A percentile compares a stretch with the other conserved stretches of the same genome.
Evolutionary conservation across 2,329 filamentous ascomycete species (phyloP).

Genomic region (Aspergillus hortae): DNA sequence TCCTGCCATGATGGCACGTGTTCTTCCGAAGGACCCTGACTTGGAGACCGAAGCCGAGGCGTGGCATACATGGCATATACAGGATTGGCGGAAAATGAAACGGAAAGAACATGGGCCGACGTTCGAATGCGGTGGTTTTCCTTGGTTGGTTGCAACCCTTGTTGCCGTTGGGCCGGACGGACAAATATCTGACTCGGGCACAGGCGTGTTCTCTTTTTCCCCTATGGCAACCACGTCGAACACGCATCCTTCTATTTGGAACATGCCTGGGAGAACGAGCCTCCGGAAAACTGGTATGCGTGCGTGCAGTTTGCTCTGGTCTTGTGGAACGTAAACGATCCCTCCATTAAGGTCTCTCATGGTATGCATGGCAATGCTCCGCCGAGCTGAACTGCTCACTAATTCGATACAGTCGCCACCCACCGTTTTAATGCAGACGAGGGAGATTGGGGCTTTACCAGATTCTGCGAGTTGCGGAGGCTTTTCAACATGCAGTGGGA

Average conservation of each 20-base stretch:
- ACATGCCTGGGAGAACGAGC: slow-evolving; percentile 74
- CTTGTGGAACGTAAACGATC: slow-evolving; percentile 89
- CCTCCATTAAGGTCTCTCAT: slow-evolving; percentile 72
- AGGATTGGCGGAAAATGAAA: slow-evolving; percentile 71
- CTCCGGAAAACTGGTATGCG: slow-evolving; percentile 91
- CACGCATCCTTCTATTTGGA: slow-evolving; percentile 94
- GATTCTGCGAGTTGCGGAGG: slow-evolving; percentile 82
- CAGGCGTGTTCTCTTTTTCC: slow-evolving; percentile 93
- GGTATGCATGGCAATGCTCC: slow-evolving; percentile 45
- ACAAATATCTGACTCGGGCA: slow-evolving; percentile 19
- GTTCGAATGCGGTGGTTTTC: slow-evolving; percentile 81
- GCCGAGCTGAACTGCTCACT: slow-evolving; percentile 2
- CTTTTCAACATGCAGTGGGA: slow-evolving; percentile 81
- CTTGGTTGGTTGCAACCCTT: slow-evolving; percentile 61
- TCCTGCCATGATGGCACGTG: slow-evolving; percentile 79
- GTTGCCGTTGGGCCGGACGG: not conserved
- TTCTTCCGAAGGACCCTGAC: slow-evolving; percentile 73
- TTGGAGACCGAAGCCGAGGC: slow-evolving; percentile 74
- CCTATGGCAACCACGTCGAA: slow-evolving; percentile 90
- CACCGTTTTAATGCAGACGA: slow-evolving; percentile 96
- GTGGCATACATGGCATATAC: slow-evolving; percentile 80
- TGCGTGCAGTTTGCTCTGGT: slow-evolving; percentile 95
- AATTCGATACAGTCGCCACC: slow-evolving; percentile 60
- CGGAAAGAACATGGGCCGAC: slow-evolving; percentile 84
- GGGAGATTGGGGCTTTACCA: slow-evolving; percentile 98